Base-by-base conservation (phyloP, 2,329 filamentous ascomycete genomes). In the Dothideomycetes sp. region DNA sequence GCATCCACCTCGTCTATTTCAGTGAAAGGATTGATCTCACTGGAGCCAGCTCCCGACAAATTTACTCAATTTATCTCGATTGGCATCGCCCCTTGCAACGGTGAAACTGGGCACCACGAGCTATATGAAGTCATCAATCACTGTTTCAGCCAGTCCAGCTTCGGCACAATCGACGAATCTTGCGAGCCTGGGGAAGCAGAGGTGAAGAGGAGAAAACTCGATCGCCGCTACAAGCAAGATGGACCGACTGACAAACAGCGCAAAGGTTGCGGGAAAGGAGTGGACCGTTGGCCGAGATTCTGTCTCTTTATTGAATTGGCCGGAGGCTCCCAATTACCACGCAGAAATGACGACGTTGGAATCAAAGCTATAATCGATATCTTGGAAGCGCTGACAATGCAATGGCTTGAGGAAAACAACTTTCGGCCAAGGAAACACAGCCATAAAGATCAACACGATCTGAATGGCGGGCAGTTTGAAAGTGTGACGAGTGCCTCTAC, bases 261-360 rank as follows among this genome's bases (percentile, higher is more conserved):
- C 29, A 76, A 68, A 51, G 59, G 58, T 5, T 49, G 61, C 10
- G 70, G 67, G 32, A 89, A 84, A 54, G 70, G 77, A 0, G 65
- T 88, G 8, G 86, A 95, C 52, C 73, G 77, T 37, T 91, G 85
- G 78, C 87, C 89, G 0, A 89, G 89, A 79, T 96, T 94, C 52
- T 82, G 79, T 50, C 62, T 96, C n/a, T 75, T 75, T 19, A 73
- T 94, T 27, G 62, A 68, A 2, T 51, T 71, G 10, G 14, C 12
- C 14, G 14, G 14, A 10, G 14, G 14, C 9, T 9, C 14, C 12
- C 9, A 33, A 3, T 9, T 10, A 2, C 2, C 47, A 59, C 11
- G 41, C 49, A 9, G 54, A 51, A 10, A 30, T 3, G 34, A 30
- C 19, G 34, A 37, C 5, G 34, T 37, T 19, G 30, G 16, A 19